Evolutionary conservation across 257 asterid genomes (phyloP).

Genomic region (Lycium barbarum): DNA sequence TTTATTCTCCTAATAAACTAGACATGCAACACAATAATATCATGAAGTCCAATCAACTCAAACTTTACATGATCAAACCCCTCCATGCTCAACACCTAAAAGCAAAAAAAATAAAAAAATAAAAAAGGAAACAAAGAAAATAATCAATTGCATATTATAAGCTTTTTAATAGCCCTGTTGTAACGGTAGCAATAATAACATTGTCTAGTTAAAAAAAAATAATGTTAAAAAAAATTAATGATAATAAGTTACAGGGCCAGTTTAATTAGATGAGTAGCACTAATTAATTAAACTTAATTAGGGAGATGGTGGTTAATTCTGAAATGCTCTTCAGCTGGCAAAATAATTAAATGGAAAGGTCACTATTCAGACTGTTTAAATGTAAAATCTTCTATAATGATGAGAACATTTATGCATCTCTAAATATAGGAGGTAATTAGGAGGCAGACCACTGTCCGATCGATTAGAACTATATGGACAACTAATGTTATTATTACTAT

Average conservation of each 20-base stretch:
- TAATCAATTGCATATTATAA: background rate
- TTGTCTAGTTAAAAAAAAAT: slow-evolving; percentile 3
- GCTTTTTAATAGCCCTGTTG: background rate
- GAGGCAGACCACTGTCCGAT: slow-evolving; percentile 4
- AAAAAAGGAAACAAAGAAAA: background rate
- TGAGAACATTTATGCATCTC: slow-evolving; percentile 6
- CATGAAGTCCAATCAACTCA: slow-evolving; percentile 27
- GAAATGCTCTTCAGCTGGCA: slow-evolving; percentile 33
- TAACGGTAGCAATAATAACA: slow-evolving; percentile 21
- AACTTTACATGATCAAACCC: background rate
- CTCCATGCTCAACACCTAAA: background rate
- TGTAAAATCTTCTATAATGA: slow-evolving; percentile 27
- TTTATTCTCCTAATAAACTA: background rate
- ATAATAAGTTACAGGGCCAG: slow-evolving; percentile 26
- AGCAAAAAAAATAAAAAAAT: background rate
- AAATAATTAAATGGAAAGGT: slow-evolving; percentile 32
- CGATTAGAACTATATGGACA: slow-evolving; percentile 32
- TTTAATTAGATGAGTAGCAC: background rate
- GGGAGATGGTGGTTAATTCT: slow-evolving; percentile 23
- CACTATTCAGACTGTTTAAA: slow-evolving; percentile 23
- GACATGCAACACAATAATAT: slow-evolving; percentile 27
- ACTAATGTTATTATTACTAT: slow-evolving; percentile 30
- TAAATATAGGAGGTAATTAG: background rate
- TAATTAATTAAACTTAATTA: background rate
- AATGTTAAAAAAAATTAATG: background rate